Base-by-base conservation (phyloP, 441 rosid genomes). In the Sinapis alba region DNA sequence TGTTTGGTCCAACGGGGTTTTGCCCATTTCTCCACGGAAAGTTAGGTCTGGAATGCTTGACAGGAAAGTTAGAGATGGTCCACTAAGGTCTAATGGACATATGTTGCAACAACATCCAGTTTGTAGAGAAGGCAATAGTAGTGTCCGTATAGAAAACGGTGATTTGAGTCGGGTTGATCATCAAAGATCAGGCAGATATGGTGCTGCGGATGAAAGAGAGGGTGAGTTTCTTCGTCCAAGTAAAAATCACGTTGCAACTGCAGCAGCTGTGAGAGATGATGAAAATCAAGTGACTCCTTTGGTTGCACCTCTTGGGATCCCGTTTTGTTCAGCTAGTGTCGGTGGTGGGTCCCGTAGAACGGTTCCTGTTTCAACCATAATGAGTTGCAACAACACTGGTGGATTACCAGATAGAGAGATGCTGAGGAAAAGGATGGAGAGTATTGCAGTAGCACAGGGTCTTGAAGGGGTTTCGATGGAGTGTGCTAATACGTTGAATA, bases 31-130 rank as follows among this genome's bases (percentile, higher is more conserved):
- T 28, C 82, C 84, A 6, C 18, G 73, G 68, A 80, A 82, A 59
- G 64, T 73, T 23, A 72, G 81, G 73, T 81, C 79, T 0, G 80
- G 76, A 28, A 28, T 68, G 28, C 66, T 74, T 5, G 68, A 69
- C 58, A 81, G 90, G 78, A 91, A 87, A 86, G 61, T 76, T 65
- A 85, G 81, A 87, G 96, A 93, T 78, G 83, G 96, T 73, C 78
- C 87, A 10, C 87, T 93, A 64, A 79, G 71, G 59, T 82, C 77
- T 60, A 78, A 74, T 7, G 79, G 77, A 20, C 70, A 68, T 77
- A 62, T 74, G 62, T 47, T 62, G 71, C 65, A 23, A 68, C 65
- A 23, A 68, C 80, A 74, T 38, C 72, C 83, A 6, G 11, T 28
- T 20, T 50, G 75, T 72, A 82, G 74, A 32, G 71, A 73, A 20